Evolutionary conservation across 2,329 filamentous ascomycete genomes (phyloP).

Genomic region (Amylocarpus encephaloides): DNA sequence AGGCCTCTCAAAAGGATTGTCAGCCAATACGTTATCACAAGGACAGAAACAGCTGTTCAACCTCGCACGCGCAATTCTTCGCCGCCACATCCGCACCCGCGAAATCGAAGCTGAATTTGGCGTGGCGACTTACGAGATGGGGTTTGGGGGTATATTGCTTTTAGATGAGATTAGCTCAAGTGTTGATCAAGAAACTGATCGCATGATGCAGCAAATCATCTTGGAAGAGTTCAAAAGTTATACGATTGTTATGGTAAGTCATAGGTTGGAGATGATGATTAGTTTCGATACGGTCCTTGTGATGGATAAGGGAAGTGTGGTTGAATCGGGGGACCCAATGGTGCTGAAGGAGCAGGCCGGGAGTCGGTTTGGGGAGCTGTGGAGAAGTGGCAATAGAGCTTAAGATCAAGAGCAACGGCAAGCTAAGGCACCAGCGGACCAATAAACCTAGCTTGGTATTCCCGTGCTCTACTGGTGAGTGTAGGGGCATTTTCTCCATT

Average conservation of each 20-base stretch:
- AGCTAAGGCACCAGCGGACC: too few relatives aligned
- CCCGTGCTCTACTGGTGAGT: too few relatives aligned
- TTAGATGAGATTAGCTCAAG: conserved; percentile 30
- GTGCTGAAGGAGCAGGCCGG: conserved; percentile 4
- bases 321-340: conserved; percentile 8
- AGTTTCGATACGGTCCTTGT: conserved; percentile 46
- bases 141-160: conserved; percentile 8
- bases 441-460: too few relatives aligned
- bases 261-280: conserved; percentile 38
- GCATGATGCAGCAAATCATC: conserved; percentile 48
- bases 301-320: conserved; percentile 35
- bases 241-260: conserved; percentile 42
- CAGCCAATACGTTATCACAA: conserved; percentile 41
- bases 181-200: conserved; percentile 51
- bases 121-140: too few relatives aligned
- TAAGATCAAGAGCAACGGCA: background rate
- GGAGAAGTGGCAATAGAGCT: conserved; percentile 1
- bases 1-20: conserved; percentile 77
- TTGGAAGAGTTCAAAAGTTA: conserved; percentile 45
- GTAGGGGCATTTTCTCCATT: too few relatives aligned
- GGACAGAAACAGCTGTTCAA: conserved; percentile 43
- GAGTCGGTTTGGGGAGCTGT: conserved; percentile 8
- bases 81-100: conserved; percentile 48
- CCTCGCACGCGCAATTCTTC: conserved; percentile 48
- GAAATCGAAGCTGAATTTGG: conserved; percentile 26